Base-by-base conservation (phyloP, 192 early-diverging fungal species). In the Coemansia furcata region DNA sequence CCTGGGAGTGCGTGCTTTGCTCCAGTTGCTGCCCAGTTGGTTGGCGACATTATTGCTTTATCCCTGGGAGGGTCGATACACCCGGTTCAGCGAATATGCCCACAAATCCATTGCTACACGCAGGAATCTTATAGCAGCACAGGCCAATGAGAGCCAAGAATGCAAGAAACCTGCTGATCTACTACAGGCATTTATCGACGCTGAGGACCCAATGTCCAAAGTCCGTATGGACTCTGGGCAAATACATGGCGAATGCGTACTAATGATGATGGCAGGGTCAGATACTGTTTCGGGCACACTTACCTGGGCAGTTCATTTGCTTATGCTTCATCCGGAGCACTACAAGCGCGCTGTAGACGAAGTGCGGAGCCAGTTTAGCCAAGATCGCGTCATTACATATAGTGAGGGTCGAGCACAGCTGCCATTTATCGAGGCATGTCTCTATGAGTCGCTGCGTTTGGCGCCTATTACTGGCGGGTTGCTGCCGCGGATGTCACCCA, bases 161-260 rank as follows among this genome's bases (percentile, higher is more conserved):
- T 6, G 64, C n/a, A 44, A 65, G 12, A 59, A 36, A n/a, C 78
- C 78, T 0, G 63, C 64, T 12, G 76, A 82, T 42, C 63, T 82
- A 32, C 50, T 82, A 21, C 80, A 82, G 38, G 80, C 76, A 17
- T 82, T 82, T 39, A 78, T 82, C n/a, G 76, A 82, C 26, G 80
- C 76, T 0, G 80, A 77, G 42, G 76, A 82, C 37, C 76, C 80
- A 17, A 60, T 68, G 67, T 77, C 80, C 43, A 77, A 74, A 32
- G 66, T 73, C 10, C 70, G 68, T 19, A 81, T 81, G 78, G 57
- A 57, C 42, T 73, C 71, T 30, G 69, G 65, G 21, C 78, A 80
- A 58, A 76, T 80, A 15, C 73, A 75, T 42, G 67, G 69, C 42
- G 80, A 82, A 52, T 75, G 73, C 52, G 55, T 82, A 61, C 60